phyloP scores from a whole-genome alignment of 192 early-diverging fungal genomes.

The Linnemannia schmuckeri region DNA sequence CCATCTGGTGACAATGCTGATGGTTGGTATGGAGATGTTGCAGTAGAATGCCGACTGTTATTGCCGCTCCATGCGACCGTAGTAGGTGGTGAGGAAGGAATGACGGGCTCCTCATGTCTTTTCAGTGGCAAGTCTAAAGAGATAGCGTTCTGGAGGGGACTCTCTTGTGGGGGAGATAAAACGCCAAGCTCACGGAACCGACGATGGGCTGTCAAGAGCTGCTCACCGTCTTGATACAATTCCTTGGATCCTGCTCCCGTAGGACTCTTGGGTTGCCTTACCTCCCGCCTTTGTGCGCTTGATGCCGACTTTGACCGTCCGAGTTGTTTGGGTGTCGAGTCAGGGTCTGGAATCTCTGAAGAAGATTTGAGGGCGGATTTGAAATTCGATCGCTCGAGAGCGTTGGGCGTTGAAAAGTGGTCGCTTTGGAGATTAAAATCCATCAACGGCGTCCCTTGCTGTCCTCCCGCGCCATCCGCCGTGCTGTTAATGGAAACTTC shows the following conservation, averaged over 20 bases:
- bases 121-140: background rate
- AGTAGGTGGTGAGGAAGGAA: background rate
- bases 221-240: constrained; percentile 4
- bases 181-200: constrained; percentile 1
- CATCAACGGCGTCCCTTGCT: background rate
- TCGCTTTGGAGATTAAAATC: background rate
- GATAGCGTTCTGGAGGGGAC: background rate
- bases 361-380: background rate
- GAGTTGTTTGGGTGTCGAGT: constrained; percentile 4
- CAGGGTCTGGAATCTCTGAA: background rate
- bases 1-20: constrained; percentile 10
- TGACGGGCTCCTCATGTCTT: background rate
- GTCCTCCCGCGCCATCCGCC: background rate
- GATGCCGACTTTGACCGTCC: constrained; percentile 26
- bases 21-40: constrained; percentile 2
- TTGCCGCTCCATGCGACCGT: background rate
- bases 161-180: constrained; percentile 9
- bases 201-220: constrained; percentile 4
- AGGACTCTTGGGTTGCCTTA: background rate
- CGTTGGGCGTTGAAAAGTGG: constrained; percentile 16
- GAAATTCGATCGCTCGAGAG: constrained; percentile 9
- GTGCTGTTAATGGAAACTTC: background rate
- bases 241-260: background rate
- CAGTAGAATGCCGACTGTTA: background rate
- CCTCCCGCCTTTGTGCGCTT: background rate